Evolutionary conservation across 164 flowering plant species (phyloP).

Genomic region (Taxillus chinensis): DNA sequence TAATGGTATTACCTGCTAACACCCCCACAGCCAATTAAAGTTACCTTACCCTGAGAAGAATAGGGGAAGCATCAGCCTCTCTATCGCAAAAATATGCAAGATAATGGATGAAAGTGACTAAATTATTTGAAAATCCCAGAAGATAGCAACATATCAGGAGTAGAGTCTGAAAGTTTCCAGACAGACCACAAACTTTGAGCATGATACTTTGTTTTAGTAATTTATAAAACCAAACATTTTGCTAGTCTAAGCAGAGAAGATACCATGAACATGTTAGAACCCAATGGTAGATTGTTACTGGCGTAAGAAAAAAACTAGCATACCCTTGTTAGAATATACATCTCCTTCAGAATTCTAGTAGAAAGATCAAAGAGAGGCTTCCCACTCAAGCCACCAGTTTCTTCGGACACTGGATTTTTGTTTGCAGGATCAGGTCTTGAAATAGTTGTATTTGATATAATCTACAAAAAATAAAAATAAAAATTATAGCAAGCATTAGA

Average conservation of each 20-base stretch:
- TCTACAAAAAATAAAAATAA: constrained; percentile 25
- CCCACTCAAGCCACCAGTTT: constrained; percentile 94
- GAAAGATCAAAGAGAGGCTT: constrained; percentile 80
- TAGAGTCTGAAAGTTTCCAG: too few relatives aligned
- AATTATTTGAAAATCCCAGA: too few relatives aligned
- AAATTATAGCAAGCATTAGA: neutral
- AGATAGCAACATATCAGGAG: too few relatives aligned
- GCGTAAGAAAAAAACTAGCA: constrained; percentile 5
- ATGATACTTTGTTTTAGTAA: too few relatives aligned
- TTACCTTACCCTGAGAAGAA: constrained; percentile 67
- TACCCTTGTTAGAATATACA: constrained; percentile 89
- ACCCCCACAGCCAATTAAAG: constrained; percentile 94
- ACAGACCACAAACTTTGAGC: too few relatives aligned
- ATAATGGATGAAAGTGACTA: neutral
- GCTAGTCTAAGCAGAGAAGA: neutral
- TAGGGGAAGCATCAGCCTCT: neutral
- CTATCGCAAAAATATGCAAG: neutral
- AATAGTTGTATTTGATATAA: constrained; percentile 91
- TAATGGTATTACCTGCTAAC: constrained; percentile 56
- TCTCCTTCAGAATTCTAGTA: constrained; percentile 72
- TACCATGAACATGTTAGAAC: neutral
- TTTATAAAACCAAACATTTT: too few relatives aligned
- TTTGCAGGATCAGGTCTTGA: constrained; percentile 76
- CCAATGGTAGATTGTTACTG: neutral
- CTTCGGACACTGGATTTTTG: constrained; percentile 50